Evolutionary conservation across 106 monocot genomes (phyloP), one percentile per base, ranked within the genome.

Genomic region (Platanthera guangdongensis): DNA sequence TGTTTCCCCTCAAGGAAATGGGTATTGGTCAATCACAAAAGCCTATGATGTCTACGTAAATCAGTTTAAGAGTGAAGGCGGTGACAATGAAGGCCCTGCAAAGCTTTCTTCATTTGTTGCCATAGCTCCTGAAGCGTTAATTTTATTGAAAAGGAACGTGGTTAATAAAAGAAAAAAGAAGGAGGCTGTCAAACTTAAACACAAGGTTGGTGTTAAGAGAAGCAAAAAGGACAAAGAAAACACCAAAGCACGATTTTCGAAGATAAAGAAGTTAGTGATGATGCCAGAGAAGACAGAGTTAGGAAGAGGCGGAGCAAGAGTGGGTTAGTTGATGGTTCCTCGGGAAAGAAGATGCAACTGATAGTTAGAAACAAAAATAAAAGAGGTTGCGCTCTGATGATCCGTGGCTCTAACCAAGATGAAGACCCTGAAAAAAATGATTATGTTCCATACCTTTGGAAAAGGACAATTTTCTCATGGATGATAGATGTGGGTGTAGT

Each of bases 391-490:
- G 48, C 75, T 15, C 57, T 87, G 51, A 78, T 88, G 78, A 80
- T 80, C 80, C 83, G 86, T 48, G 79, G 62, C 50, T 51, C 80
- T 53, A 74, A 81, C 51, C 68, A 63, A 72, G 83, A 80, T 18
- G 72, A 52, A 22, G 83, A 83, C 39, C 57, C 75, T 62, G 87
- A 71, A 19, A 25, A 9, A 47, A 78, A 82, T 75, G 73, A 77
- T 55, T 87, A 90, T 81, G 71, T 71, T 72, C 85, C 76, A 19
- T 90, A 87, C 83, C 45, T 32, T 74, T 84, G 87, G 78, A 87
- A 87, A 65, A 55, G 87, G 11, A 81, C 87, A 22, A 68, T 85
- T 67, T 64, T 90, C 13, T 80, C 87, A 77, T 90, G 87, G 90
- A 77, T 90, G 87, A 87, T 90, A 62, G 87, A 87, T 80, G 71